A percentile compares a stretch with the other conserved stretches of the same genome.
phyloP scores from a whole-genome alignment of 108 stramenopile species.

The Fragilaria crotonensis region DNA sequence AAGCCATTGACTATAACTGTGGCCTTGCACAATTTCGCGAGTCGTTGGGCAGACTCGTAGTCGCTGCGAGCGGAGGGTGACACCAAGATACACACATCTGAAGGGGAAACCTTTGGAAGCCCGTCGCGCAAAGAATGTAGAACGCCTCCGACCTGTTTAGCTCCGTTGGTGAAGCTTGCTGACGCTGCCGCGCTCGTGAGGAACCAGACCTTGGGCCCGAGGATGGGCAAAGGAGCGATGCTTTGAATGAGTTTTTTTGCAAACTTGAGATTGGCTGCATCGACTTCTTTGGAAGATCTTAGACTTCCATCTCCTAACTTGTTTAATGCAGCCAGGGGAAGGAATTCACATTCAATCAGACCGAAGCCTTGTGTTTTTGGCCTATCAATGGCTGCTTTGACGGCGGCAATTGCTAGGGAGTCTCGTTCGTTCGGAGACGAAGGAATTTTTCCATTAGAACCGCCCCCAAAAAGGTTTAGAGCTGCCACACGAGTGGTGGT shows the following conservation, averaged over 20 bases:
- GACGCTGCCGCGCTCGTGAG: constrained; percentile 41
- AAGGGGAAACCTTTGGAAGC: constrained; percentile 9
- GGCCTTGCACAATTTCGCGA: constrained; percentile 23
- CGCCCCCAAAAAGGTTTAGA: constrained; percentile 7
- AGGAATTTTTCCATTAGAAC: not conserved
- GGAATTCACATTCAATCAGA: constrained; percentile 75
- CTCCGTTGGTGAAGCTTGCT: constrained; percentile 28
- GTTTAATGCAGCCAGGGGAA: constrained; percentile 46
- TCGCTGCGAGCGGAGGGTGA: constrained; percentile 46
- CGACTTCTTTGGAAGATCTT: constrained; percentile 57
- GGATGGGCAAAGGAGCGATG: constrained; percentile 21
- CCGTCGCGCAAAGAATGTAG: constrained; percentile 24
- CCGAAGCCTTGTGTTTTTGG: constrained; percentile 34
- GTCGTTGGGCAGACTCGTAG: constrained; percentile 38
- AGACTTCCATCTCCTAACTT: constrained; percentile 68
- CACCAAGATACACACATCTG: constrained; percentile 42
- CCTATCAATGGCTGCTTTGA: constrained; percentile 44
- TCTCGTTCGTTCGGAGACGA: constrained; percentile 29
- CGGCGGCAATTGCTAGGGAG: constrained; percentile 42
- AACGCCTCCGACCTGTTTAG: constrained; percentile 20
- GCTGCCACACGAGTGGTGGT: too few species aligned
- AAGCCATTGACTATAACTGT: constrained; percentile 64
- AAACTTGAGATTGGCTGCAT: constrained; percentile 55
- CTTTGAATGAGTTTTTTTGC: constrained; percentile 28
- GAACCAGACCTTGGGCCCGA: constrained; percentile 46